Percentiles rank a stretch among this genome's conserved stretches.
Conservation (phyloP, 1,284 basidiomycete species). For the Sporisorium sorghi region DNA sequence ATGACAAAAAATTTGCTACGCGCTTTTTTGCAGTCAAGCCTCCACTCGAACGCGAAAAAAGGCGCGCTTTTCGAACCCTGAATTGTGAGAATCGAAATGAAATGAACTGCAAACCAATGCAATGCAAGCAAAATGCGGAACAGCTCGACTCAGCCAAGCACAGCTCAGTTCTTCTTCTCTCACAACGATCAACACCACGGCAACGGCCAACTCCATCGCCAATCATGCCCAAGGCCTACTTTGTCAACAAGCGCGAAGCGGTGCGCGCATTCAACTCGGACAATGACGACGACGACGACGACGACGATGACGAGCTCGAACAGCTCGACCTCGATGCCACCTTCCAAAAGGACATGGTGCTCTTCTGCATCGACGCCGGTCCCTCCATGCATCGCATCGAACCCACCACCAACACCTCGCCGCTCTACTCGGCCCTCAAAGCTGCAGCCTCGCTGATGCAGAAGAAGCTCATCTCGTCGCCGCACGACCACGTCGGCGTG, state of each 20-base stretch:
- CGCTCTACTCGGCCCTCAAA: slow-evolving; percentile 76
- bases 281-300: slow-evolving; percentile 14
- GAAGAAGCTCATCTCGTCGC: slow-evolving; percentile 86
- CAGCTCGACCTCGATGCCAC: slow-evolving; percentile 48
- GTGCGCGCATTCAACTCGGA: slow-evolving; percentile 43
- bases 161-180: not conserved
- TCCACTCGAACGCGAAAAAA: slow-evolving; percentile 8
- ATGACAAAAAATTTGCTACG: not conserved
- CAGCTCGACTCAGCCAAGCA: too few relatives aligned
- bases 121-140: too few relatives aligned
- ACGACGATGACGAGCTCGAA: slow-evolving; percentile 46
- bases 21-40: slow-evolving; percentile 5
- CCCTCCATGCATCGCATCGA: slow-evolving; percentile 79
- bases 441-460: slow-evolving; percentile 86
- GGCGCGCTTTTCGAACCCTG: not conserved
- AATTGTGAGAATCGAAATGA: too few relatives aligned
- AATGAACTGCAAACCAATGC: not conserved
- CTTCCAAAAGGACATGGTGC: slow-evolving; percentile 63
- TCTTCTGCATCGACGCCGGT: slow-evolving; percentile 94
- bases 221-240: slow-evolving; percentile 49
- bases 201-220: not conserved
- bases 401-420: slow-evolving; percentile 56
- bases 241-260: slow-evolving; percentile 49
- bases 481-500: slow-evolving; percentile 87
- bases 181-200: not conserved